Evolutionary conservation across 2,329 filamentous ascomycete genomes (phyloP).

Genomic region (Hypomyces rosellus): DNA sequence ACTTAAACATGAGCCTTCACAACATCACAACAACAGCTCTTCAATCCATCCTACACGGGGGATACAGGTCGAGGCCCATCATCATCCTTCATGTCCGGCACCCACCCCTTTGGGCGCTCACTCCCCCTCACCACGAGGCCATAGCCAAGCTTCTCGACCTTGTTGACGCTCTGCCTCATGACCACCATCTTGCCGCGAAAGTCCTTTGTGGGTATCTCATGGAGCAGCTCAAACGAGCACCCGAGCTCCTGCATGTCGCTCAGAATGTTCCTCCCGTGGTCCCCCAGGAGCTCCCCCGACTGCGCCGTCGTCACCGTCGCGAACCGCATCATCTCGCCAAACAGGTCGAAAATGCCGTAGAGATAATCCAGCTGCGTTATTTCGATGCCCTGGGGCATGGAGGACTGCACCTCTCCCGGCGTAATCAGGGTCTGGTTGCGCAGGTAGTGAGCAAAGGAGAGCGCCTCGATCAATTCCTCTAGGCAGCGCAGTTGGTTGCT

Average conservation of each 20-base stretch:
- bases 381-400: slow-evolving; percentile 47
- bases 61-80: slow-evolving; percentile 26
- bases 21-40: neutral
- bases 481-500: slow-evolving; percentile 72
- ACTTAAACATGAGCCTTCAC: neutral
- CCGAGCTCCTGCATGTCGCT: slow-evolving; percentile 75
- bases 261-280: slow-evolving; percentile 55
- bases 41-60: slow-evolving; percentile 16
- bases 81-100: slow-evolving; percentile 60
- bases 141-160: slow-evolving; percentile 89
- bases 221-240: slow-evolving; percentile 68
- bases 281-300: slow-evolving; percentile 47
- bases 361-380: slow-evolving; percentile 81
- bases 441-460: slow-evolving; percentile 85
- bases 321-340: slow-evolving; percentile 95
- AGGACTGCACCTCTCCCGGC: slow-evolving; percentile 50
- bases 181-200: slow-evolving; percentile 76
- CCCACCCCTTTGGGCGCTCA: slow-evolving; percentile 86
- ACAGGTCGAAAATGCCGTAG: slow-evolving; percentile 86
- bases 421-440: slow-evolving; percentile 68
- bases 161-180: slow-evolving; percentile 83
- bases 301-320: slow-evolving; percentile 83
- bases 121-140: slow-evolving; percentile 80
- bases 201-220: slow-evolving; percentile 48
- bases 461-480: slow-evolving; percentile 90